Evolutionary conservation across 495 filamentous ascomycete genomes (phyloP), one percentile per base, ranked within the genome.

Genomic region (Lepidopterella palustris): DNA sequence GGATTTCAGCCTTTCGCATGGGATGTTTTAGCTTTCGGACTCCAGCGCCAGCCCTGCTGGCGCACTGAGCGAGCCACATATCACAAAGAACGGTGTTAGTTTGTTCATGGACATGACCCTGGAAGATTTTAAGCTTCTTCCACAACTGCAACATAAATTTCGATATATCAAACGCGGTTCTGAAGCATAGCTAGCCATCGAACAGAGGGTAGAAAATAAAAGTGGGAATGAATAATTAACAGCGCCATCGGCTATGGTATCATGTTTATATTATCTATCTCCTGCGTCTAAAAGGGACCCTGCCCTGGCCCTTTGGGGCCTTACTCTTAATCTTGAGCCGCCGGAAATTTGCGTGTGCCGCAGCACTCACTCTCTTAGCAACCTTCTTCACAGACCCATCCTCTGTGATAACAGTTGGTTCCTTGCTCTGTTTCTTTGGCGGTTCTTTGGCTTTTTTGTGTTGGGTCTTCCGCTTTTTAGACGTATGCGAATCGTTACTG

Each of bases 321-420:
- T 64, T 68, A 45, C 55, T 50, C 51, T 68, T 68, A 27, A 68
- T 68, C 48, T 68, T 68, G 15, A 68, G 58, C 26, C 52, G 61
- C 8, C 65, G 61, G 52, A 61, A 68, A 45, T 68, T 68, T 45
- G 65, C 65, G 27, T 68, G 58, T 28, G 60, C 60, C 4, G 64
- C 54, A 25, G 60, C 64, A 42, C 62, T 63, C 24, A 63, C 50
- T 47, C 58, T 67, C 0, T 60, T 51, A 35, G 48, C 64, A 29
- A 57, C 64, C 10, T 24, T 58, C 53, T 61, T 67, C 21, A 67
- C 64, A 23, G 50, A 27, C 39, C 60, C 60, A 15, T 45, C 57
- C 6, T 57, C 18, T 29, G 23, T 26, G 40, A 20, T 50, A 23
- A 2, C 23, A 25, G 47, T 5, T 4, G 5, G 8, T 25, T 63